These are phyloP conservation scores for Penicillium alfredii DNA, from an alignment of 495 filamentous ascomycete species.

Conservation along the genomic window DNA sequence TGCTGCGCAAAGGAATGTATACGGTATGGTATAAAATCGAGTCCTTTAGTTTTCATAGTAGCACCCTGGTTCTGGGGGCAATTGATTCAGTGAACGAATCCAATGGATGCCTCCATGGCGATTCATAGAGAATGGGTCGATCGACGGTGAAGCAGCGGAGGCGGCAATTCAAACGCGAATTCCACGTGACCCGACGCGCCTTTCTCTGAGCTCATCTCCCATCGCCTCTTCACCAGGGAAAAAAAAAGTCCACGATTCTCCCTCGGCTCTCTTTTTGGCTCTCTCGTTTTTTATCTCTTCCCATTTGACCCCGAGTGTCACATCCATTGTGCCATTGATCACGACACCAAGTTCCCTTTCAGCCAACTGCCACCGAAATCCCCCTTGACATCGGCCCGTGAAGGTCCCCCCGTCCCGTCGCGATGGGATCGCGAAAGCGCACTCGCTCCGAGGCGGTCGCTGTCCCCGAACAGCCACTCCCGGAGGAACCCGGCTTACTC, in stretches of 20 bases:
- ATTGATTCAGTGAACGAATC: no score
- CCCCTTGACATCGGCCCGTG: slow-evolving; percentile 15
- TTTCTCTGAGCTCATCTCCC: slow-evolving; percentile 31
- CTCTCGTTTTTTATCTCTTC: neutral
- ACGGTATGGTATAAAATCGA: no score
- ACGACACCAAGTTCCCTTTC: slow-evolving; percentile 1
- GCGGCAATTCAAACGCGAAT: no score
- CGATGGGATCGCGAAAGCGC: slow-evolving; percentile 63
- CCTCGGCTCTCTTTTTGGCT: neutral
- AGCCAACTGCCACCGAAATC: no score
- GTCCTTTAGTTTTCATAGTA: no score
- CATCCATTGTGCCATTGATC: neutral
- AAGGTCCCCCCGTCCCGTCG: slow-evolving; percentile 34
- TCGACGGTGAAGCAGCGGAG: no score
- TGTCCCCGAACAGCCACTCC: slow-evolving; percentile 33
- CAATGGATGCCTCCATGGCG: no score
- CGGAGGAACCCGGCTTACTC: slow-evolving; percentile 51
- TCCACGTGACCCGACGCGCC: slow-evolving; percentile 41
- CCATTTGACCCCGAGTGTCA: slow-evolving; percentile 2
- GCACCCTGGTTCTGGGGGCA: no score
- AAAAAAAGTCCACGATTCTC: slow-evolving; percentile 10
- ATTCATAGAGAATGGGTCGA: no score
- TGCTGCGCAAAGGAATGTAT: slow-evolving; percentile 8
- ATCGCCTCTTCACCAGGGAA: slow-evolving; percentile 24
- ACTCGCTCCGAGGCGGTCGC: slow-evolving; percentile 61